Percentiles rank a stretch among this genome's conserved stretches.
Evolutionary conservation across 1,284 basidiomycete genomes (phyloP).

Genomic region (Sporisorium reilianum): DNA sequence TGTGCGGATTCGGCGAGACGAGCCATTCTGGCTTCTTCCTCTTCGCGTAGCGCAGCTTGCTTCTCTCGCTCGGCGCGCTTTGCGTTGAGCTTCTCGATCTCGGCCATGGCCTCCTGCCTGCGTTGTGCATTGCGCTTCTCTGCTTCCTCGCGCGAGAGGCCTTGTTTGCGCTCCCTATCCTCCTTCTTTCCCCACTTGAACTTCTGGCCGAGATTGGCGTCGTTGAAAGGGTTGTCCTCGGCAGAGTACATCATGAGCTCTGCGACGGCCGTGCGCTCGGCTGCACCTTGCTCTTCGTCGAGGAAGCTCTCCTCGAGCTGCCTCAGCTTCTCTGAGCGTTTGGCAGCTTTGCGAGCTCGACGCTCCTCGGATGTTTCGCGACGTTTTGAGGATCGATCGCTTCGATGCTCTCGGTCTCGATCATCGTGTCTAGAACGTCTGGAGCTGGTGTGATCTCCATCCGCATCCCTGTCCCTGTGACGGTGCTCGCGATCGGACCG

Average conservation of each 20-base stretch:
- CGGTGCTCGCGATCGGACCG: slow-evolving; percentile 25
- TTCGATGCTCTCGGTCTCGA: slow-evolving; percentile 23
- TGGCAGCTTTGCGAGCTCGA: slow-evolving; percentile 56
- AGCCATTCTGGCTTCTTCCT: slow-evolving; percentile 89
- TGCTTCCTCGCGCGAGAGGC: slow-evolving; percentile 83
- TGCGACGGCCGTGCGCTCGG: slow-evolving; percentile 57
- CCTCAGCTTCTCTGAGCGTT: slow-evolving; percentile 43
- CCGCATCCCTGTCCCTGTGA: slow-evolving; percentile 22
- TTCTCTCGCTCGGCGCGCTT: slow-evolving; percentile 91
- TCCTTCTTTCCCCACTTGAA: slow-evolving; percentile 99
- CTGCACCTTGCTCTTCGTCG: slow-evolving; percentile 48
- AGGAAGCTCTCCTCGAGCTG: slow-evolving; percentile 36
- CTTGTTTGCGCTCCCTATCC: slow-evolving; percentile 92
- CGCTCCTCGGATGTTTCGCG: slow-evolving; percentile 59
- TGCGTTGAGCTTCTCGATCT: slow-evolving; percentile 89
- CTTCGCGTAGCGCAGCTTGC: slow-evolving; percentile 86
- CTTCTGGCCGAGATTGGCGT: slow-evolving; percentile 90
- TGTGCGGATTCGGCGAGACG: slow-evolving; percentile 91
- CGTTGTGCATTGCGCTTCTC: slow-evolving; percentile 83
- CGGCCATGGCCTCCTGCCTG: slow-evolving; percentile 85
- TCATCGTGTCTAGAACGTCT: slow-evolving; percentile 26
- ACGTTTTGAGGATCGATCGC: slow-evolving; percentile 27
- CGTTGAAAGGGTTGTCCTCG: slow-evolving; percentile 96
- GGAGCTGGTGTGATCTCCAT: slow-evolving; percentile 24
- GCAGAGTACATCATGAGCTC: slow-evolving; percentile 79